phyloP scores from a whole-genome alignment of 768 basidiomycete species.

The Mycena pura region DNA sequence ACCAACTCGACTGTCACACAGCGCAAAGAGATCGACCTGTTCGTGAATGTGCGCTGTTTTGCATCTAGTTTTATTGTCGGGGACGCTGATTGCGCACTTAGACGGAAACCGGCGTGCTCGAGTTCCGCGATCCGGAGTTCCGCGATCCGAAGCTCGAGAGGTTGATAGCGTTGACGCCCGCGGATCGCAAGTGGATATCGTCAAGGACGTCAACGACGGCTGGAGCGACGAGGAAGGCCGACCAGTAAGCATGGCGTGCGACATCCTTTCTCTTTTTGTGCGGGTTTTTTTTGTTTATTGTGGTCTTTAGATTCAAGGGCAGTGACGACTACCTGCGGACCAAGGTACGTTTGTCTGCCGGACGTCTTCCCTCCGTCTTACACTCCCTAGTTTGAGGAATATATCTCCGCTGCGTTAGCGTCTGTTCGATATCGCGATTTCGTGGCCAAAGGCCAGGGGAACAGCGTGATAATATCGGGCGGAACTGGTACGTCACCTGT shows the following conservation, averaged over 20 bases:
- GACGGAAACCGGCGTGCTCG: slow-evolving; percentile 87
- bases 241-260: slow-evolving; percentile 69
- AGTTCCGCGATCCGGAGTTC: slow-evolving; percentile 87
- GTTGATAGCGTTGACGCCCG: slow-evolving; percentile 80
- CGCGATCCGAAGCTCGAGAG: slow-evolving; percentile 82
- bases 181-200: slow-evolving; percentile 95
- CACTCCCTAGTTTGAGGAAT: slow-evolving; percentile 82
- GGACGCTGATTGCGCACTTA: slow-evolving; percentile 37
- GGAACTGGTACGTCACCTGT: slow-evolving; percentile 51
- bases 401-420: slow-evolving; percentile 86
- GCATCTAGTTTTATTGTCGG: not conserved
- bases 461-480: slow-evolving; percentile 71
- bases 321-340: slow-evolving; percentile 93
- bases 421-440: slow-evolving; percentile 93
- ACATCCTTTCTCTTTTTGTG: slow-evolving; percentile 20
- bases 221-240: slow-evolving; percentile 71
- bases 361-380: not conserved
- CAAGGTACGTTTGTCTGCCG: slow-evolving; percentile 57
- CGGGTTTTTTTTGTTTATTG: not conserved
- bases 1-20: slow-evolving; percentile 96
- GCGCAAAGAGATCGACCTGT: slow-evolving; percentile 88
- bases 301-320: slow-evolving; percentile 78
- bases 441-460: slow-evolving; percentile 67
- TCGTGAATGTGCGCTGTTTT: slow-evolving; percentile 75
- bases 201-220: slow-evolving; percentile 82